These are phyloP conservation scores for Multifurca ochricompacta DNA, from an alignment of 768 basidiomycete genomes.

Conservation along the genomic window DNA sequence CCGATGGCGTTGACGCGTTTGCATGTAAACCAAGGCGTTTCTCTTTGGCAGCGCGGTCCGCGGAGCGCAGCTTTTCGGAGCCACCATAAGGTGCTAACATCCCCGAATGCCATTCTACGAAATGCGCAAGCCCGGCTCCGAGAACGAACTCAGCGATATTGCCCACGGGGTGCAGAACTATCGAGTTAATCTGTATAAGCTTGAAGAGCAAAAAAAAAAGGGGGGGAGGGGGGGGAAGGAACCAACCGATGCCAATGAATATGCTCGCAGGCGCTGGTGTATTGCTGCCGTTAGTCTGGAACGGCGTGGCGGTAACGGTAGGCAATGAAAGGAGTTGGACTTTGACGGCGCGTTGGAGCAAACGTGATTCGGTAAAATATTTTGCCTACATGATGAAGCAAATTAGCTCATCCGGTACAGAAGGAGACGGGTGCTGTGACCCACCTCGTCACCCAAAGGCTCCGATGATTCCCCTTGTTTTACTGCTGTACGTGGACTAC, in stretches of 20 bases:
- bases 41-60: constrained; percentile 76
- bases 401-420: neutral
- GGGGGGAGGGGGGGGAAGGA: no score
- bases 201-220: neutral
- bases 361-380: constrained; percentile 86
- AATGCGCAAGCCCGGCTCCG: constrained; percentile 75
- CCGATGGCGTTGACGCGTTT: constrained; percentile 37
- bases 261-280: constrained; percentile 66
- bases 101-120: constrained; percentile 97
- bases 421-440: constrained; percentile 19
- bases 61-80: constrained; percentile 81
- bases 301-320: constrained; percentile 69
- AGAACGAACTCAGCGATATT: constrained; percentile 91
- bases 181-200: neutral
- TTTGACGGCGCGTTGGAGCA: constrained; percentile 71
- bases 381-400: constrained; percentile 50
- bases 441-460: constrained; percentile 83
- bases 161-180: constrained; percentile 85
- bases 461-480: constrained; percentile 76
- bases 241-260: constrained; percentile 79
- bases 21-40: constrained; percentile 66
- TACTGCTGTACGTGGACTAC: constrained; percentile 60
- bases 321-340: constrained; percentile 77
- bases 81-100: constrained; percentile 79
- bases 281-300: constrained; percentile 51